phyloP scores from a whole-genome alignment of 106 monocot species.

The Dendrobium officinale region DNA sequence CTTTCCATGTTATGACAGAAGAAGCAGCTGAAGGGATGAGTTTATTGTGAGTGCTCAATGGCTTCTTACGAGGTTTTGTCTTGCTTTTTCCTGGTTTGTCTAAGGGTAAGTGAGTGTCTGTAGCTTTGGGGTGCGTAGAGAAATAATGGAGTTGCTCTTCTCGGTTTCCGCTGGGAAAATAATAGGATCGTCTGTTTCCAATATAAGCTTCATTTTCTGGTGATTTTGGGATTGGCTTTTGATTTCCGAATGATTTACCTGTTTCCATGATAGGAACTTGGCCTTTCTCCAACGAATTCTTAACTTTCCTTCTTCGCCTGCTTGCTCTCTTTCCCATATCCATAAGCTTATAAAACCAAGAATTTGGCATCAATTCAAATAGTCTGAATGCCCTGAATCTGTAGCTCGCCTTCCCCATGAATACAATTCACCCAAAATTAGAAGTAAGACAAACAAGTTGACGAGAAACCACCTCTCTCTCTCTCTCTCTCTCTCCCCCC shows the following conservation, averaged over 20 bases:
- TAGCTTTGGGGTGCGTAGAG: constrained; percentile 10
- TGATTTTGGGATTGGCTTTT: too few species aligned
- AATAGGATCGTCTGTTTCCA: constrained; percentile 38
- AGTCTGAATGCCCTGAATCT: constrained; percentile 21
- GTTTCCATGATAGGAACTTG: neutral
- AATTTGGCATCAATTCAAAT: constrained; percentile 30
- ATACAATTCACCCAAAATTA: neutral
- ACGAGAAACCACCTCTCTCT: neutral
- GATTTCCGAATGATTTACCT: neutral
- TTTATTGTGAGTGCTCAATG: neutral
- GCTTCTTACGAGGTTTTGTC: neutral
- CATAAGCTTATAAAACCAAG: constrained; percentile 49
- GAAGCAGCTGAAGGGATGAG: neutral
- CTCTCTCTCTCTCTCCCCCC: neutral
- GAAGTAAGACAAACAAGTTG: neutral
- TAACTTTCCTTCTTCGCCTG: neutral
- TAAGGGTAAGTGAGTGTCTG: neutral
- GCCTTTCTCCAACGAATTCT: neutral
- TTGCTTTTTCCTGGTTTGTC: neutral
- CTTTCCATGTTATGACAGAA: too few species aligned
- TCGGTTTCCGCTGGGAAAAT: constrained; percentile 28
- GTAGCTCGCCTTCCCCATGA: constrained; percentile 14
- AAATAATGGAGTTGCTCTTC: constrained; percentile 1
- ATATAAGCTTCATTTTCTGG: neutral
- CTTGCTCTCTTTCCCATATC: constrained; percentile 21